A percentile compares a stretch with the other conserved stretches of the same genome.
Conservation (phyloP, 805 yeast species). For the Monosporozyma yasuniensis region DNA sequence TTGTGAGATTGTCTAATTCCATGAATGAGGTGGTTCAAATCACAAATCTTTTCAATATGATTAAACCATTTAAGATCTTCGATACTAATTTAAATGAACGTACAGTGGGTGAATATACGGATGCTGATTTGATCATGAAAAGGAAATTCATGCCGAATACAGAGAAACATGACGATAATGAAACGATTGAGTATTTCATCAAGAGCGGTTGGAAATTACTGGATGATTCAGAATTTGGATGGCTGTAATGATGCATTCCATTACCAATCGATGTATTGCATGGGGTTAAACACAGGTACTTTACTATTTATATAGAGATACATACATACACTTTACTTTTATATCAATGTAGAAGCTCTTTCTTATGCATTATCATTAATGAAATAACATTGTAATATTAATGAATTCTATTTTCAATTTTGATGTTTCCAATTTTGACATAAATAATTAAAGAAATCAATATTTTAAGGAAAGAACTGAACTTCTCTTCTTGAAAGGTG, state of each 20-base stretch:
- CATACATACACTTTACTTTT: background rate
- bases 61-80: slow-evolving; percentile 25
- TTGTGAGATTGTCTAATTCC: slow-evolving; percentile 25
- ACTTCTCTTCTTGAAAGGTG: background rate
- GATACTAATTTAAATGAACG: slow-evolving; percentile 13
- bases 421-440: background rate
- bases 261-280: background rate
- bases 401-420: background rate
- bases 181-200: slow-evolving; percentile 11
- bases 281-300: background rate
- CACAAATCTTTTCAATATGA: slow-evolving; percentile 22
- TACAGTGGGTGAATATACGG: slow-evolving; percentile 5
- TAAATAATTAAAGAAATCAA: background rate
- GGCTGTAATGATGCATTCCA: slow-evolving; percentile 12
- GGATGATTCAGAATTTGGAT: slow-evolving; percentile 28
- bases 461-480: background rate
- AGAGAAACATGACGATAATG: slow-evolving; percentile 4
- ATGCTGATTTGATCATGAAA: slow-evolving; percentile 5
- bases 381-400: background rate
- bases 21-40: slow-evolving; percentile 29
- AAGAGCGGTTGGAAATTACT: slow-evolving; percentile 25
- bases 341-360: background rate
- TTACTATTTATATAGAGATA: background rate
- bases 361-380: background rate
- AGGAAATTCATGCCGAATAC: slow-evolving; percentile 4